Base-by-base conservation (phyloP, 2,329 filamentous ascomycete species). In the Microdochium nivale region DNA sequence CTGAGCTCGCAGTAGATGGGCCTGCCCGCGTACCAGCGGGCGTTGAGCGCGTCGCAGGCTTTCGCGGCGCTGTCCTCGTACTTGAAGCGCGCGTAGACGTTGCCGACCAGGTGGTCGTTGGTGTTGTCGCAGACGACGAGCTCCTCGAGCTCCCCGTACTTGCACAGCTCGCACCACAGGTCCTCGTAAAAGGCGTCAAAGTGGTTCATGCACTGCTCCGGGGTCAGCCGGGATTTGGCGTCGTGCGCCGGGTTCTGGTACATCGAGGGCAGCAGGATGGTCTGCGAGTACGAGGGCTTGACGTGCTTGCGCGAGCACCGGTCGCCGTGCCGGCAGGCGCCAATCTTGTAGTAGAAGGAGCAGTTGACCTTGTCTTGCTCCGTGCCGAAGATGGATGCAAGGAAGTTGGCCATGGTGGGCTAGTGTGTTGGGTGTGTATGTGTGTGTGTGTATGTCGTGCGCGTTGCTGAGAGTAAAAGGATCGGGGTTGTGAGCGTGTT, bases 341-440 rank as follows among this genome's bases (percentile, higher is more conserved):
- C 94, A 71, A 99, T 99, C 78, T 99, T 99, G 87, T 96, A 91
- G 84, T 99, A 99, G 83, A 99, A 99, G 53, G 88, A 94, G 82
- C 94, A 96, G 81, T 97, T 96, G 77, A 96, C 91, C 69, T 92
- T 99, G 84, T 99, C 94, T 73, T 97, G 94, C 80, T 99, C 94
- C 27, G 94, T 99, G 66, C 94, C 94, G 79, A 99, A 99, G 76
- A 99, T 99, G 68, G 90, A 96, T 65, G 94, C 94, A 70, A 99
- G 88, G 70, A 96, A 97, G 79, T 96, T 96, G 66, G 91, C 91
- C 91, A 96, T 96, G 53, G 49, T 71, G 61, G 25, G 35, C 35
- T 24, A 44, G 40, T 3, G 14, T 21, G 40, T 13, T 7, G 16
- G 19, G 19, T 5, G 13, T 16, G 16, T 44, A 23, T 24, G n/a